Evolutionary conservation across 805 yeast species (phyloP).

Genomic region (Zygosaccharomyces rouxii): DNA sequence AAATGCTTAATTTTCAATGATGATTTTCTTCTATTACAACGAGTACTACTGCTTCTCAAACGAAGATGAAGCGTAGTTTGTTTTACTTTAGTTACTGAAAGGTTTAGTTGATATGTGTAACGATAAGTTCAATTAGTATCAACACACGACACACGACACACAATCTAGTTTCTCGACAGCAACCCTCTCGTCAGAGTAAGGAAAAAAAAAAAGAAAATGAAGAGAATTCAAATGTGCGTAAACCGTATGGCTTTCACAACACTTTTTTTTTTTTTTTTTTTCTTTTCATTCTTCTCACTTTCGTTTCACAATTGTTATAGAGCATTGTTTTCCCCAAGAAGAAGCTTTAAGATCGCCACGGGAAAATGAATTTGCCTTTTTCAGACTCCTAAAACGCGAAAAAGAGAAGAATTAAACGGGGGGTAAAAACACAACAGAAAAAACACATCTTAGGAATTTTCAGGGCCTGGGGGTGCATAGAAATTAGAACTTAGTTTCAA

Average conservation of each 20-base stretch:
- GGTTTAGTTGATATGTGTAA: not conserved
- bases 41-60: not conserved
- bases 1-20: not conserved
- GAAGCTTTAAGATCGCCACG: constrained; percentile 1
- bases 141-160: not conserved
- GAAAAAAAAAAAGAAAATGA: not conserved
- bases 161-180: not conserved
- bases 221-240: constrained; percentile 68
- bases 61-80: constrained; percentile 1
- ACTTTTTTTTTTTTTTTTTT: constrained; percentile 1
- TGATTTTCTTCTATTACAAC: not conserved
- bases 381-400: not conserved
- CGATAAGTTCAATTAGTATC: not conserved
- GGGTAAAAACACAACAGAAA: no score
- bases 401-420: not conserved
- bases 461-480: not conserved
- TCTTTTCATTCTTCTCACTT: not conserved
- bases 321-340: not conserved
- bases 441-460: not conserved
- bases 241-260: constrained; percentile 43
- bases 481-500: not conserved
- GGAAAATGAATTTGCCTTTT: not conserved
- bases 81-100: not conserved
- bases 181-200: not conserved
- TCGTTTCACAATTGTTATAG: constrained; percentile 1